Evolutionary conservation across 257 asterid genomes (phyloP), one percentile per base, ranked within the genome.

Genomic region (Solanum chmielewskii): DNA sequence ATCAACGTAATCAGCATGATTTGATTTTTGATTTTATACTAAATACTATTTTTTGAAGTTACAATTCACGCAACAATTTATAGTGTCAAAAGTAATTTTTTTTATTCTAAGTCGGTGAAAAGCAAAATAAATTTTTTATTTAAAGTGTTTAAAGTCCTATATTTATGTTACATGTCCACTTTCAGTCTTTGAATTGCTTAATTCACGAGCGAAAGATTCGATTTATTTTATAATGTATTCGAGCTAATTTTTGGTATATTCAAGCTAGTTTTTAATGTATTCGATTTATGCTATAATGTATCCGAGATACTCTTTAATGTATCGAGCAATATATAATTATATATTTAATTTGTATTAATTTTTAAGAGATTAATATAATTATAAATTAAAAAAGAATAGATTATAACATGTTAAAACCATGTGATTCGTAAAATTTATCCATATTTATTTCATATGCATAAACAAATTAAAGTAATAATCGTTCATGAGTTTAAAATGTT

Each of bases 211-310:
- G 5, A 14, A 47, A 47, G 10, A 31, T 29, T 29, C 31, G 2
- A 29, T 29, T 35, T 35, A 5, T 35, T 33, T 33, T 33, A 2
- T 3, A 33, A 33, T 33, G 4, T 33, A 33, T 3, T 3, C 3
- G 4, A 35, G 4, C 0, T 31, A 31, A 3, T 31, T 31, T 31
- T 31, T 31, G 0, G 0, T 31, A 0, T 31, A 31, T 31, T 1
- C 7, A 0, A 35, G 7, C 7, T 6, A 37, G 2, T 37, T 37
- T 37, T 37, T 37, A 37, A 37, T 37, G 7, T 6, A 5, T 37
- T 1, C 0, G 1, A 37, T 37, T 37, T 37, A 37, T 37, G 7
- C 1, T 6, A 37, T 5, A 37, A 37, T 1, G 0, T 1, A 37
- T 37, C 0, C 39, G 0, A 5, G 1, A 5, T 37, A 37, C 7